A percentile compares a stretch with the other conserved stretches of the same genome.
phyloP scores from a whole-genome alignment of 192 early-diverging fungal genomes.

The Backusella circina region DNA sequence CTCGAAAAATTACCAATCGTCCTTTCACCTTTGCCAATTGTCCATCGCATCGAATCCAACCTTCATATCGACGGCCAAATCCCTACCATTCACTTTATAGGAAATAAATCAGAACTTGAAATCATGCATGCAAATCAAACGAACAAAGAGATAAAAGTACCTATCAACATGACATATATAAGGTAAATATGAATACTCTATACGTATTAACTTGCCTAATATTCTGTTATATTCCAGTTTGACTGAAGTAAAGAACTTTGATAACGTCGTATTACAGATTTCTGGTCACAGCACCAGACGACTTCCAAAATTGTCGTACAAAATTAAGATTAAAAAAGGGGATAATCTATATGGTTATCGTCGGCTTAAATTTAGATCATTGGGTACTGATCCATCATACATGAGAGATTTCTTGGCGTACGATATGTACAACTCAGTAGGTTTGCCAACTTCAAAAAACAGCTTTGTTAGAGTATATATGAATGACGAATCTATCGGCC shows the following conservation, averaged over 20 bases:
- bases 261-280: not conserved
- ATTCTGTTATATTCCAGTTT: not conserved
- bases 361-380: not conserved
- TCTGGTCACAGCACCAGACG: not conserved
- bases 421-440: not conserved
- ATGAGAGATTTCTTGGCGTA: conserved; percentile 2
- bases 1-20: not conserved
- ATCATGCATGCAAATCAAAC: conserved; percentile 3
- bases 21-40: not conserved
- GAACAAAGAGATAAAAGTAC: not conserved
- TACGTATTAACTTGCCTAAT: not conserved
- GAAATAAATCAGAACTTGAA: not conserved
- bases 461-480: not conserved
- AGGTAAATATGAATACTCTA: not conserved
- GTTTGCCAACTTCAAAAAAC: not conserved
- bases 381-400: not conserved
- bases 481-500: not conserved
- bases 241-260: not conserved
- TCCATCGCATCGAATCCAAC: not conserved
- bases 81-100: not conserved
- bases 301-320: conserved; percentile 4
- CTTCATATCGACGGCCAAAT: not conserved
- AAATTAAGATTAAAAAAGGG: not conserved
- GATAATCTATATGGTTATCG: not conserved
- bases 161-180: conserved; percentile 7